phyloP scores from a whole-genome alignment of 495 filamentous ascomycete species.

The Daldinia caldariorum region DNA sequence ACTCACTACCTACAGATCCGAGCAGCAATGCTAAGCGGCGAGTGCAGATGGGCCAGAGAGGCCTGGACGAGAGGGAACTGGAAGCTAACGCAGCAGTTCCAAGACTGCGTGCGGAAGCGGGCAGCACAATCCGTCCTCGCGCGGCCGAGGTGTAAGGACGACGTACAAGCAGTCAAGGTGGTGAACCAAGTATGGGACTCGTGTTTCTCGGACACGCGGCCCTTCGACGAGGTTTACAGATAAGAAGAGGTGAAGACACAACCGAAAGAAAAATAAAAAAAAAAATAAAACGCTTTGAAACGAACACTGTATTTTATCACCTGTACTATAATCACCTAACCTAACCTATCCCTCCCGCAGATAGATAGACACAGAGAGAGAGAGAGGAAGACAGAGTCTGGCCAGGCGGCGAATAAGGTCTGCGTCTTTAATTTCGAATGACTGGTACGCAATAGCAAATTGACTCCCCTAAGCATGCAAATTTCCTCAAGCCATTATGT shows the following conservation, averaged over 20 bases:
- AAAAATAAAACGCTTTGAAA: neutral
- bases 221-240: conserved; percentile 96
- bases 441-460: conserved; percentile 9
- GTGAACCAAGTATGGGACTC: conserved; percentile 98
- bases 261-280: neutral
- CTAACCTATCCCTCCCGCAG: neutral
- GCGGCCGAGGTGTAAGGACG: conserved; percentile 82
- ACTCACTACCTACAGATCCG: conserved; percentile 75
- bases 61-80: conserved; percentile 84
- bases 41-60: conserved; percentile 91
- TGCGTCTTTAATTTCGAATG: conserved; percentile 22
- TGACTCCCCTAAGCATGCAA: conserved; percentile 29
- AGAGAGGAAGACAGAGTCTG: neutral
- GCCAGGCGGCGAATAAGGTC: conserved; percentile 13
- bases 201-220: conserved; percentile 91
- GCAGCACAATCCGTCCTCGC: conserved; percentile 78
- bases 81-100: conserved; percentile 89
- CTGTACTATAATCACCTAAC: conserved; percentile 15
- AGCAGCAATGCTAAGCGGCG: conserved; percentile 88
- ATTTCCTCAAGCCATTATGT: conserved; percentile 30
- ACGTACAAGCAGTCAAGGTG: conserved; percentile 83
- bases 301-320: conserved; percentile 35
- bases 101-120: conserved; percentile 85
- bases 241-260: conserved; percentile 53
- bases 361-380: too few relatives aligned